Conservation (phyloP, 495 filamentous ascomycete genomes). For the Podospora pseudocomata region DNA sequence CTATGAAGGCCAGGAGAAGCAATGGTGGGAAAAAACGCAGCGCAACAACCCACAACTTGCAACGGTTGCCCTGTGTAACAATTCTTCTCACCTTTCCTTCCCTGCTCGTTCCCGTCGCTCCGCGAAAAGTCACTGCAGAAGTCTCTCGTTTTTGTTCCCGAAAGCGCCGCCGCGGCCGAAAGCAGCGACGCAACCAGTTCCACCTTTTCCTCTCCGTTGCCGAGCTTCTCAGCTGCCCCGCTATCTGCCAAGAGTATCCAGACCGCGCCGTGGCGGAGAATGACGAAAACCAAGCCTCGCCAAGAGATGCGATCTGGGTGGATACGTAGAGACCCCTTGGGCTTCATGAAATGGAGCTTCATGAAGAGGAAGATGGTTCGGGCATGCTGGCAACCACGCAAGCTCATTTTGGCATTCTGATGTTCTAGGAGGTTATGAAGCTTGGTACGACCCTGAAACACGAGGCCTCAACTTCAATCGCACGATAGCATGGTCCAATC, state of each 20-base stretch:
- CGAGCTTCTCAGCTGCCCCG: neutral
- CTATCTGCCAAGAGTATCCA: neutral
- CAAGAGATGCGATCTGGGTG: neutral
- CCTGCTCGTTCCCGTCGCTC: neutral
- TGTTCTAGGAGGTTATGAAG: too few relatives aligned
- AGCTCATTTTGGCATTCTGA: too few relatives aligned
- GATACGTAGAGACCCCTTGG: too few relatives aligned
- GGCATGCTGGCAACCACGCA: too few relatives aligned
- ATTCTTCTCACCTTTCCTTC: neutral
- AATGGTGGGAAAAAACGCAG: neutral
- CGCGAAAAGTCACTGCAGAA: neutral
- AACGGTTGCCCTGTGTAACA: neutral
- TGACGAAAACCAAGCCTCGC: neutral
- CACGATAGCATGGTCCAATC: neutral
- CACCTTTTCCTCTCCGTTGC: neutral
- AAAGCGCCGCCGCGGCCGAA: neutral
- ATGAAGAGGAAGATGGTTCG: too few relatives aligned
- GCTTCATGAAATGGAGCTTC: too few relatives aligned
- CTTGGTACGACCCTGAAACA: neutral
- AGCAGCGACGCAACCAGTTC: neutral
- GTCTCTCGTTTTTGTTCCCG: neutral
- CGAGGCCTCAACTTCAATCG: too few relatives aligned
- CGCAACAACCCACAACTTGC: neutral
- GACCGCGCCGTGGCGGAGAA: neutral
- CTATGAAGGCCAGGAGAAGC: neutral